phyloP scores from a whole-genome alignment of 306 rosid species.

The Carpinus fangiana region DNA sequence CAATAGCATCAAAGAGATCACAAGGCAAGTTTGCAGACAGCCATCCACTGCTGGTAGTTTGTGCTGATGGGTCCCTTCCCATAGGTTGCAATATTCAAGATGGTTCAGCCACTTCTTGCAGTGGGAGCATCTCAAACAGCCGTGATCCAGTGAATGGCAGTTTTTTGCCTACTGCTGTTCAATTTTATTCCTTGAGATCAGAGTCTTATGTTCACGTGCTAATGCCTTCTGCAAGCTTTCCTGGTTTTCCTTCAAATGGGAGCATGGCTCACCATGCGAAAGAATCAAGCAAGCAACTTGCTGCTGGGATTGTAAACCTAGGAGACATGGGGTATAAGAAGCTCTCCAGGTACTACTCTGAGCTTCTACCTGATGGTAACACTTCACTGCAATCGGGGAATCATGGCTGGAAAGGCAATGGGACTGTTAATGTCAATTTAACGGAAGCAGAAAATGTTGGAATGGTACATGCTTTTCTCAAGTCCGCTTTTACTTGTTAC shows the following conservation, averaged over 20 bases:
- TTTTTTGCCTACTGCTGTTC: slow-evolving; percentile 72
- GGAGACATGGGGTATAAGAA: slow-evolving; percentile 96
- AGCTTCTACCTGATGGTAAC: slow-evolving; percentile 62
- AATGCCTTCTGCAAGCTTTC: slow-evolving; percentile 64
- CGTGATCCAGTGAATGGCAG: slow-evolving; percentile 58
- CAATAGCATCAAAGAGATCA: slow-evolving; percentile 54
- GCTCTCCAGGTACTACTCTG: slow-evolving; percentile 83
- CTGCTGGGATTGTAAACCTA: slow-evolving; percentile 78
- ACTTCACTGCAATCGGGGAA: slow-evolving; percentile 52
- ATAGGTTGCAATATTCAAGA: slow-evolving; percentile 57
- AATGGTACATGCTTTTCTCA: slow-evolving; percentile 38
- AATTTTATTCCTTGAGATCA: slow-evolving; percentile 81
- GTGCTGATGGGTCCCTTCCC: slow-evolving; percentile 69
- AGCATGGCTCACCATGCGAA: slow-evolving; percentile 90
- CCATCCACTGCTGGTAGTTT: slow-evolving; percentile 75
- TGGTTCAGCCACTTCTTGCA: slow-evolving; percentile 40
- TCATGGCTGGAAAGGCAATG: slow-evolving; percentile 57
- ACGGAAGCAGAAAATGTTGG: slow-evolving; percentile 70
- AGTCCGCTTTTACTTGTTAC: slow-evolving; percentile 18
- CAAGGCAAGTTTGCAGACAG: slow-evolving; percentile 67
- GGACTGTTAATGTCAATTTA: slow-evolving; percentile 56
- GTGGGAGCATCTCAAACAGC: slow-evolving; percentile 46
- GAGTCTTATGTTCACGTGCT: slow-evolving; percentile 78
- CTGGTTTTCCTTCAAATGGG: slow-evolving; percentile 80
- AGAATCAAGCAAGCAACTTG: slow-evolving; percentile 96